These are phyloP conservation scores for Discostella pseudostelligera DNA, from an alignment of 108 stramenopile species.

Conservation along the genomic window DNA sequence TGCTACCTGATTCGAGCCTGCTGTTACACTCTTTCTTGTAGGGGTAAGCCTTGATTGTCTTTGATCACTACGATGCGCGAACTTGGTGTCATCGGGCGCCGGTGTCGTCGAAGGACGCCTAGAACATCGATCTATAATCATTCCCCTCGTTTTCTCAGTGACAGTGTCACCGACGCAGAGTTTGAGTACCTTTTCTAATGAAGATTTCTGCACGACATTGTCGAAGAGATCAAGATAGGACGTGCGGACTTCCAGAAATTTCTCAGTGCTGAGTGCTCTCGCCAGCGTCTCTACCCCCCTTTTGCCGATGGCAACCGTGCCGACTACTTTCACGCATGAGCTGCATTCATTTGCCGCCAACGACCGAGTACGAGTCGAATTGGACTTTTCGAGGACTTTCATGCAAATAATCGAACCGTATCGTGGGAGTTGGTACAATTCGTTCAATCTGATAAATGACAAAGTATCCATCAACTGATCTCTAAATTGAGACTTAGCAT, in stretches of 20 bases:
- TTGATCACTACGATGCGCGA: constrained; percentile 8
- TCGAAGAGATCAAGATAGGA: constrained; percentile 72
- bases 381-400: constrained; percentile 63
- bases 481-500: constrained; percentile 65
- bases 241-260: constrained; percentile 63
- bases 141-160: constrained; percentile 47
- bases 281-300: constrained; percentile 60
- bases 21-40: constrained; percentile 11
- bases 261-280: constrained; percentile 71
- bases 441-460: constrained; percentile 40
- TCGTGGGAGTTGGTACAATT: constrained; percentile 47
- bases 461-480: constrained; percentile 61
- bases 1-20: not conserved
- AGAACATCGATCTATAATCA: constrained; percentile 58
- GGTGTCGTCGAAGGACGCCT: constrained; percentile 20
- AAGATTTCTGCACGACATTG: constrained; percentile 60
- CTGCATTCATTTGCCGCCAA: constrained; percentile 60
- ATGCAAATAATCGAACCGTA: constrained; percentile 75
- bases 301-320: constrained; percentile 75
- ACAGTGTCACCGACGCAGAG: constrained; percentile 41
- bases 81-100: constrained; percentile 5
- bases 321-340: constrained; percentile 58
- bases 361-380: constrained; percentile 59
- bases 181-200: constrained; percentile 61
- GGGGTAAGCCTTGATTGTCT: constrained; percentile 22